Evolutionary conservation across 2,329 filamentous ascomycete species (phyloP).

Genomic region (Neodidymelliopsis sp.): DNA sequence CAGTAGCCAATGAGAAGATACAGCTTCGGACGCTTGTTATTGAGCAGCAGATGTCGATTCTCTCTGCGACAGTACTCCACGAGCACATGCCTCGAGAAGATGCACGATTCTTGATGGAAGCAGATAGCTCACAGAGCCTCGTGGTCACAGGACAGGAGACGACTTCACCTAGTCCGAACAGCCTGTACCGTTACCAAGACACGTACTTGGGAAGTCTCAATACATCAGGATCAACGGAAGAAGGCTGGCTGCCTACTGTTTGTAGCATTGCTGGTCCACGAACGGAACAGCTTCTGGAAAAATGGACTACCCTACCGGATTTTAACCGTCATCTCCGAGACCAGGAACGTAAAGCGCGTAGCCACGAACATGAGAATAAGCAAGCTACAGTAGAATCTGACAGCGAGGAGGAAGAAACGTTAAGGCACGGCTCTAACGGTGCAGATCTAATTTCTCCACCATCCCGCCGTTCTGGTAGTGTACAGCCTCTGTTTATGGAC

Average conservation of each 20-base stretch:
- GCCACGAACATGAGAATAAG: conserved; percentile 35
- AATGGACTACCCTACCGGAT: conserved; percentile 44
- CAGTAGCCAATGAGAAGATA: conserved; percentile 45
- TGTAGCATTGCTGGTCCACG: conserved; percentile 34
- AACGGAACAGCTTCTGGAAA: conserved; percentile 37
- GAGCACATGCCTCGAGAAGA: conserved; percentile 23
- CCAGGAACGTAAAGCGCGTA: conserved; percentile 30
- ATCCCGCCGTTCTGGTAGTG: conserved; percentile 26
- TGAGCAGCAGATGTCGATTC: conserved; percentile 49
- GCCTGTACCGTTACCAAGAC: conserved; percentile 41
- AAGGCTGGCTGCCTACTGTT: conserved; percentile 34
- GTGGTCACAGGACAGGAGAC: conserved; percentile 15
- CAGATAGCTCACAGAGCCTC: conserved; percentile 40
- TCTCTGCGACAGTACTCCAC: conserved; percentile 33
- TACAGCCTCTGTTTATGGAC: conserved; percentile 44
- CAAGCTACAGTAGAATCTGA: conserved; percentile 48
- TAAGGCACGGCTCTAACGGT: conserved; percentile 20
- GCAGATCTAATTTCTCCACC: conserved; percentile 20
- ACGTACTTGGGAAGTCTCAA: conserved; percentile 35
- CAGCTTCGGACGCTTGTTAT: conserved; percentile 50
- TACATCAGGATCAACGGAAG: conserved; percentile 25
- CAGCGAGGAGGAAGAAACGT: conserved; percentile 39
- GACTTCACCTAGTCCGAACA: conserved; percentile 24
- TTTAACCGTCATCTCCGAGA: conserved; percentile 40
- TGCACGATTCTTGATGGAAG: conserved; percentile 37